A percentile compares a stretch with the other conserved stretches of the same genome.
These are phyloP conservation scores for Alternaria incomplexa DNA, from an alignment of 2,329 filamentous ascomycete species.

Conservation along the genomic window DNA sequence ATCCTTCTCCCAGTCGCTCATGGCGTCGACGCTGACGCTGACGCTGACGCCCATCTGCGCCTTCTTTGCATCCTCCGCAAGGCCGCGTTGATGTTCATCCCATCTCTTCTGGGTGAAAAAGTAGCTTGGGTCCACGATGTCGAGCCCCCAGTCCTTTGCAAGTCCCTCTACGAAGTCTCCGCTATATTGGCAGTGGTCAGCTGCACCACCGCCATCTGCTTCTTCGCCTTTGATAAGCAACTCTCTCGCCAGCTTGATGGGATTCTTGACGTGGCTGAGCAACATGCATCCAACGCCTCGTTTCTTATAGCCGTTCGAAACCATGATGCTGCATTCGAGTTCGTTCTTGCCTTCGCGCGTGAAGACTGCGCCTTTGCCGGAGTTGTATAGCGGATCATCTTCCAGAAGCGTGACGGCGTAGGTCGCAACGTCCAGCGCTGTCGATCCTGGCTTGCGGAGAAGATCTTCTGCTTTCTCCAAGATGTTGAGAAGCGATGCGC, in stretches of 20 bases:
- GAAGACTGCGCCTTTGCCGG: conserved; percentile 83
- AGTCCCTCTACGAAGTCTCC: conserved; percentile 73
- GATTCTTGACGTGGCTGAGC: conserved; percentile 76
- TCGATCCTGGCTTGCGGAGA: conserved; percentile 49
- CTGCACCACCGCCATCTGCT: conserved; percentile 65
- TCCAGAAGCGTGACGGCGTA: conserved; percentile 79
- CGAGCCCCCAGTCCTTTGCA: conserved; percentile 71
- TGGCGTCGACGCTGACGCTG: conserved; percentile 26
- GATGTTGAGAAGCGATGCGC: conserved; percentile 47
- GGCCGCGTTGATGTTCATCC: conserved; percentile 74
- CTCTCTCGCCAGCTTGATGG: conserved; percentile 73
- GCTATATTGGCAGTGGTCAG: conserved; percentile 73
- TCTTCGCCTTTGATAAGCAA: conserved; percentile 72
- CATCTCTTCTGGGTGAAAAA: conserved; percentile 80
- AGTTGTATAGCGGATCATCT: conserved; percentile 83
- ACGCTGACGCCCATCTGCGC: conserved; percentile 41
- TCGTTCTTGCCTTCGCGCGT: conserved; percentile 83
- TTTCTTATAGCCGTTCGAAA: conserved; percentile 74
- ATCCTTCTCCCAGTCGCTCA: conserved; percentile 61
- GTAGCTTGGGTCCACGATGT: conserved; percentile 72
- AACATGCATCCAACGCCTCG: conserved; percentile 79
- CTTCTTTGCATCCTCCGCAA: conserved; percentile 54
- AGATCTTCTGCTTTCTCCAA: conserved; percentile 32
- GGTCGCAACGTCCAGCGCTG: conserved; percentile 75
- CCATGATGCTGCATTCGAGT: conserved; percentile 87